Base-by-base conservation (phyloP, 257 asterid species). In the Nyctanthes arbortristis region DNA sequence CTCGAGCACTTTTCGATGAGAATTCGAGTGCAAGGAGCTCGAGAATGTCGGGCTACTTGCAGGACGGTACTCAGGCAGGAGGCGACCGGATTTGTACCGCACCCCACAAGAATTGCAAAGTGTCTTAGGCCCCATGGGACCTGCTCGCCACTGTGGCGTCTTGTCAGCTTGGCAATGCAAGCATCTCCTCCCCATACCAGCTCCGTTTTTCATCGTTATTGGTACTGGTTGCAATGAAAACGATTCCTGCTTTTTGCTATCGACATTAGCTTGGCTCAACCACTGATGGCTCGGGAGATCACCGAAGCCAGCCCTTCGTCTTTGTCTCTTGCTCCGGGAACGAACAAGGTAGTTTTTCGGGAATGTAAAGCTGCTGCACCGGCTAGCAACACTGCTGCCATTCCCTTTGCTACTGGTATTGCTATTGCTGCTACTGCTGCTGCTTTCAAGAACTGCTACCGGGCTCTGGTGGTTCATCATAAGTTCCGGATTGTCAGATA, bases 31-130 rank as follows among this genome's bases (percentile, higher is more conserved):
- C 76, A 82, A 30, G 1, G 39, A 56, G 16, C 82, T 76, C 0
- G 91, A 84, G 67, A 88, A 92, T 0, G 96, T 85, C 0, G 98
- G 98, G 75, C 97, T 92, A 47, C 57, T 85, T 0, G 96, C 98
- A 0, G 98, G 98, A 0, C 98, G 91, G 57, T 92, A 92, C 90
- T 92, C 98, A 0, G 98, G 97, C 55, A 92, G 75, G 2, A 92
- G 84, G 3, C 98, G 92, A 0, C 98, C 98, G 0, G 96, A 89
- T 83, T 89, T 92, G 67, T 75, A 92, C 62, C 98, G 81, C 43
- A 92, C 98, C 29, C 98, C 98, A 62, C 98, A 92, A 2, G 98
- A 96, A 30, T 92, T 92, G 74, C 98, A 92, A 13, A 92, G 85
- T 0, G 98, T 89, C 36, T 92, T 92, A 0, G 92, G 92, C 3